Evolutionary conservation across 2,329 filamentous ascomycete genomes (phyloP).

Genomic region (Aspergillus piperis): DNA sequence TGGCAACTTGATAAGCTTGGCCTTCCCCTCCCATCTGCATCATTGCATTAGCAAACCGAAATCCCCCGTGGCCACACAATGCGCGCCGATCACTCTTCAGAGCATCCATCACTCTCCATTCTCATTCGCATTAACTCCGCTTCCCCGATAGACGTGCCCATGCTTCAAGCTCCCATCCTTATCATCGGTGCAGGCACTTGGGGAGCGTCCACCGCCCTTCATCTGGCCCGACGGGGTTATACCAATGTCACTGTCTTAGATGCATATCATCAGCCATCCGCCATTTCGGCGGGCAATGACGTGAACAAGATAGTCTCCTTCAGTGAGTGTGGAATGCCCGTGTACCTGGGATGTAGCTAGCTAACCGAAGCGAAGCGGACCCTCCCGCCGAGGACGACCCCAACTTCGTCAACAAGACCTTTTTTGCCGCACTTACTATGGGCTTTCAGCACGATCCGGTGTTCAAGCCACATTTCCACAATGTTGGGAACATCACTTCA

Average conservation of each 20-base stretch:
- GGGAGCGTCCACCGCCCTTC: slow-evolving; percentile 55
- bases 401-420: slow-evolving; percentile 27
- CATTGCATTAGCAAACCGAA: neutral
- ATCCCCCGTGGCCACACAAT: neutral
- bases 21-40: neutral
- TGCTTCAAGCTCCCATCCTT: slow-evolving; percentile 29
- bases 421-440: slow-evolving; percentile 15
- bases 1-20: neutral
- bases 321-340: slow-evolving; percentile 4
- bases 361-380: slow-evolving; percentile 20
- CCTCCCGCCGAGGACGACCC: slow-evolving; percentile 25
- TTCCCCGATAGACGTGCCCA: slow-evolving; percentile 4
- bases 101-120: slow-evolving; percentile 3
- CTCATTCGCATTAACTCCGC: neutral
- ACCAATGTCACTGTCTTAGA: slow-evolving; percentile 53
- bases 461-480: slow-evolving; percentile 50
- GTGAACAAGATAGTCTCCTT: slow-evolving; percentile 51
- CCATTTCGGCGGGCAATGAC: slow-evolving; percentile 53
- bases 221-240: slow-evolving; percentile 53
- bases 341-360: slow-evolving; percentile 10
- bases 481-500: slow-evolving; percentile 45
- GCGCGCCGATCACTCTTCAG: neutral
- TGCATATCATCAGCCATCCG: slow-evolving; percentile 48
- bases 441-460: slow-evolving; percentile 49
- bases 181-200: slow-evolving; percentile 56